Evolutionary conservation across 116 monocot species (phyloP).

Genomic region (Trichopus zeylanicus): DNA sequence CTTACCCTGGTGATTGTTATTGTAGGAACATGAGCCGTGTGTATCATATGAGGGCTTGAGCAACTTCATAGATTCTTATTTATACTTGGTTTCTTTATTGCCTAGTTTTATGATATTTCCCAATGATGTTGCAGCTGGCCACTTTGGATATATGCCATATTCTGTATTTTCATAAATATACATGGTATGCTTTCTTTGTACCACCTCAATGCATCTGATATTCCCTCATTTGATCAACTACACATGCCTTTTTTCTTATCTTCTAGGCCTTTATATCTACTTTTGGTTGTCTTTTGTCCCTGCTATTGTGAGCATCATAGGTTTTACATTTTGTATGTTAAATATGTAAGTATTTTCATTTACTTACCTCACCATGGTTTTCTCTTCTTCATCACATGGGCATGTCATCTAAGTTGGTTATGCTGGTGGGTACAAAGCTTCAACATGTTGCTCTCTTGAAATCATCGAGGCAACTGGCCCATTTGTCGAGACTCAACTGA

Average conservation of each 20-base stretch:
- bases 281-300: constrained; percentile 83
- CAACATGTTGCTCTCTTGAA: constrained; percentile 78
- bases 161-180: constrained; percentile 80
- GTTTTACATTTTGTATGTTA: neutral
- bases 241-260: neutral
- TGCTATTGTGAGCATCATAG: constrained; percentile 50
- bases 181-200: constrained; percentile 39
- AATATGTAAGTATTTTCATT: neutral
- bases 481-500: constrained; percentile 60
- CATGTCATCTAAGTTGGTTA: constrained; percentile 44
- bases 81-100: too few species aligned
- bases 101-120: too few species aligned
- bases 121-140: constrained; percentile 61
- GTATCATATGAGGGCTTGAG: constrained; percentile 81
- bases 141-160: constrained; percentile 65
- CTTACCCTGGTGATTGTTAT: neutral
- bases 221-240: neutral
- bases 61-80: constrained; percentile 77
- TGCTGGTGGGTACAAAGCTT: constrained; percentile 77
- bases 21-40: constrained; percentile 67
- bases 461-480: constrained; percentile 52
- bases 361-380: neutral
- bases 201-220: neutral
- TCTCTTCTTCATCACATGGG: neutral
- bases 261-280: constrained; percentile 73